Conservation (phyloP, 2,329 filamentous ascomycete genomes). For the Penicillium sp. region DNA sequence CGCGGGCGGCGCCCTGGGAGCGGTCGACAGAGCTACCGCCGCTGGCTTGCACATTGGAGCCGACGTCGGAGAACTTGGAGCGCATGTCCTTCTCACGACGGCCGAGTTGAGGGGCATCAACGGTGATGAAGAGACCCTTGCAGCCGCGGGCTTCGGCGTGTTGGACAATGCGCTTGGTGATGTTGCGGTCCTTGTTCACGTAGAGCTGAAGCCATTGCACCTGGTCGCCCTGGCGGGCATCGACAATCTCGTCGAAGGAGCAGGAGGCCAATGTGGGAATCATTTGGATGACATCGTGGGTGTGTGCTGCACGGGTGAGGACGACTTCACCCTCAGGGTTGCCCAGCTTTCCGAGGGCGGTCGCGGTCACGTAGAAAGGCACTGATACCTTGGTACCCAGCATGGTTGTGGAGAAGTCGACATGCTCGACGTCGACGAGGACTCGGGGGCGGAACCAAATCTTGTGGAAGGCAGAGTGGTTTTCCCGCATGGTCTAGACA, state of each 20-base stretch:
- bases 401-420: slow-evolving; percentile 87
- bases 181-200: slow-evolving; percentile 87
- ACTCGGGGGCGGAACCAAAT: slow-evolving; percentile 92
- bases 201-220: slow-evolving; percentile 96
- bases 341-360: slow-evolving; percentile 87
- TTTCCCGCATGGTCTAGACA: slow-evolving; percentile 76
- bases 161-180: slow-evolving; percentile 84
- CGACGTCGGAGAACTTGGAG: slow-evolving; percentile 74
- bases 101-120: slow-evolving; percentile 91
- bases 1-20: slow-evolving; percentile 82
- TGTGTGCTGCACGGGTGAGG: slow-evolving; percentile 71
- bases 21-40: slow-evolving; percentile 69
- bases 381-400: slow-evolving; percentile 74
- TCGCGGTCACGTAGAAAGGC: slow-evolving; percentile 94
- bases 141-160: slow-evolving; percentile 88
- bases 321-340: slow-evolving; percentile 89
- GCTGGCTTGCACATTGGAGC: slow-evolving; percentile 66
- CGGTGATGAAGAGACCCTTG: slow-evolving; percentile 94
- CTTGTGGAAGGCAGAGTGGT: slow-evolving; percentile 90
- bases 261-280: slow-evolving; percentile 94
- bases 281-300: slow-evolving; percentile 93
- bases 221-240: slow-evolving; percentile 69
- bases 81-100: slow-evolving; percentile 97
- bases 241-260: slow-evolving; percentile 93
- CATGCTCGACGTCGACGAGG: slow-evolving; percentile 76